Evolutionary conservation across 805 yeast species (phyloP).

Genomic region (Wickerhamia fluorescens): DNA sequence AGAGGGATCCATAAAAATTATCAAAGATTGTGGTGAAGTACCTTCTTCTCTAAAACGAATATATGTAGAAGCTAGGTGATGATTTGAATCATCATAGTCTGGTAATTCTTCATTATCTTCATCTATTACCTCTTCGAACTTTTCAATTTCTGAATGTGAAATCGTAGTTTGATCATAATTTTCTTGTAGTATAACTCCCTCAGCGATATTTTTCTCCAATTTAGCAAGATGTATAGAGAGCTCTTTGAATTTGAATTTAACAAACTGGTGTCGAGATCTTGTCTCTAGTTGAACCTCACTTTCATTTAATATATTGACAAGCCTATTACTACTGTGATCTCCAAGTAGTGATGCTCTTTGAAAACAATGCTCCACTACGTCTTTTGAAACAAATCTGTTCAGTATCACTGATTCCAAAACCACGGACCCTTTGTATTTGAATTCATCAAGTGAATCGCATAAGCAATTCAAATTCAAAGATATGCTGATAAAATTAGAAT

Average conservation of each 20-base stretch:
- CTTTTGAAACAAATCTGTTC: conserved; percentile 9
- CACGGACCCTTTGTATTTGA: conserved; percentile 1
- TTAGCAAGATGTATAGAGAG: conserved; percentile 3
- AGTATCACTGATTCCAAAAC: conserved; percentile 3
- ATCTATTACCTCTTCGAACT: conserved; percentile 1
- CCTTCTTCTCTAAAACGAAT: no score
- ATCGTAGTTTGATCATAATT: neutral
- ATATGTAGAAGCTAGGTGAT: no score
- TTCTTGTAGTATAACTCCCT: no score
- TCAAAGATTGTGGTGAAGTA: no score
- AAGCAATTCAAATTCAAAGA: neutral
- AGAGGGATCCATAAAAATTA: no score
- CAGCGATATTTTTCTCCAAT: conserved; percentile 1
- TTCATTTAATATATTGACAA: conserved; percentile 2
- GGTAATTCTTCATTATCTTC: conserved; percentile 5
- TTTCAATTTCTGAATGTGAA: conserved; percentile 5
- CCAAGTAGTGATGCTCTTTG: neutral
- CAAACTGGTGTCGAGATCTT: conserved; percentile 4
- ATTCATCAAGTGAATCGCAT: neutral
- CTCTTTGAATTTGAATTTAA: conserved; percentile 9
- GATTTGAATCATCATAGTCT: no score
- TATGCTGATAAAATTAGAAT: conserved; percentile 2
- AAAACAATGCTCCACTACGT: conserved; percentile 4
- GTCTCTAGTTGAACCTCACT: conserved; percentile 3
- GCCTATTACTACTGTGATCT: neutral